Evolutionary conservation across 768 basidiomycete genomes (phyloP), one percentile per base, ranked within the genome.

Genomic region (Tricholoma terreum): DNA sequence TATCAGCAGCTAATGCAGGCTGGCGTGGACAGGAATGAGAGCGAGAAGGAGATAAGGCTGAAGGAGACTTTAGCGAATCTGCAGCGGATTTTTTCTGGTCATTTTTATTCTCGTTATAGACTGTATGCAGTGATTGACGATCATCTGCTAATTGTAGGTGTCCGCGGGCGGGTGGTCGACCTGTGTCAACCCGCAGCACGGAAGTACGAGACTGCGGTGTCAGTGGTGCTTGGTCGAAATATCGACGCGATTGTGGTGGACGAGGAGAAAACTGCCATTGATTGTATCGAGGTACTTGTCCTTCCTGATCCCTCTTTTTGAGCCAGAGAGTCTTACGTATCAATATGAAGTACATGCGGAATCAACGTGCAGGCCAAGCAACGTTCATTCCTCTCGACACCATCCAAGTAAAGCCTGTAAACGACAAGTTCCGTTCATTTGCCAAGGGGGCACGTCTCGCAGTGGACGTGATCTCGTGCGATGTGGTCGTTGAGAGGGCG

Each of bases 361-460:
- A 89, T 58, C 94, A 97, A 72, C 89, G 95, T 34, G 86, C 90
- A 0, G 97, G 96, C 1, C 92, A 94, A 73, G 96, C 96, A 11
- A 99, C 97, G 0, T 98, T 98, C 76, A 90, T 99, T 46, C 97
- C 97, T 0, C 86, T 99, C n/a, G 96, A 98, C 70, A 95, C 94
- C 8, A 96, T 98, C 62, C 92, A 94, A 67, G 89, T 89, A 33
- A 98, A 96, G 70, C 87, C 94, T 1, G 80, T 94, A 61, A 94
- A 94, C 61, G 97, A 98, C 74, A 94, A 94, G 70, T 94, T 91
- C 73, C 87, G 97, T 21, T 87, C 89, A 5, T 92, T 95, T 66
- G 92, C 89, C 2, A 92, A 93, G 63, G 92, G 91, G 0, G 90
- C 91, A 3, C 77, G 92, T 43, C 77, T 94, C 6, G 93, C 92